Evolutionary conservation across 352 stramenopile genomes (phyloP), one percentile per base, ranked within the genome.

Genomic region (Phytopythium chamaehyphon): DNA sequence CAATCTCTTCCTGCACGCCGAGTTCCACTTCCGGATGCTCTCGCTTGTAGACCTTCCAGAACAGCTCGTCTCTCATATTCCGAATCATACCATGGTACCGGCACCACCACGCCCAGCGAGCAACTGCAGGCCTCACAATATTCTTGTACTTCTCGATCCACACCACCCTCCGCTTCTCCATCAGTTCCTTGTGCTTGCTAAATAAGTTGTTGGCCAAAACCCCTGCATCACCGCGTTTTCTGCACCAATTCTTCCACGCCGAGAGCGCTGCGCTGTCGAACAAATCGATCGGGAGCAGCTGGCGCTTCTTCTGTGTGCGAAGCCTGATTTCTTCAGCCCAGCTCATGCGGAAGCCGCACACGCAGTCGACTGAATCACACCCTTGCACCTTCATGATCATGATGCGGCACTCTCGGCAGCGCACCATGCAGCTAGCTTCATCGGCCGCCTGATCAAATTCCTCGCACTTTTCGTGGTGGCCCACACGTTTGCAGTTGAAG

Each of bases 371-470:
- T 11, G 48, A 36, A 39, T 76, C 59, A 53, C 74, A 86, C 10
- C 74, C 74, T 24, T 79, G 61, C 22, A 70, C 65, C 49, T 78
- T 83, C 31, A 79, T 46, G 18, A 86, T 44, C 40, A 71, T 49
- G 5, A 59, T 51, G 24, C 64, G 67, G 49, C 74, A 86, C 18
- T 39, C 38, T 33, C 65, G 69, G 33, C 74, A 86, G 9, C 54
- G 56, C 10, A 77, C 63, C 6, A 86, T 38, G n/a, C 56, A 61
- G 10, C 40, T 62, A 11, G 50, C 50, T 16, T 64, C 55, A 23
- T 66, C 42, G 9, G 63, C 62, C 10, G 56, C 62, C 5, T 66
- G 54, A 0, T 54, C 52, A 42, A 42, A 21, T 6, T 42, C n/a
- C 6, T n/a, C 14, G 16, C 55, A 61, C 8, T 40, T 42, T 19